These are phyloP conservation scores for Paecilomyces fulvus DNA, from an alignment of 2,329 filamentous ascomycete species.

Conservation along the genomic window DNA sequence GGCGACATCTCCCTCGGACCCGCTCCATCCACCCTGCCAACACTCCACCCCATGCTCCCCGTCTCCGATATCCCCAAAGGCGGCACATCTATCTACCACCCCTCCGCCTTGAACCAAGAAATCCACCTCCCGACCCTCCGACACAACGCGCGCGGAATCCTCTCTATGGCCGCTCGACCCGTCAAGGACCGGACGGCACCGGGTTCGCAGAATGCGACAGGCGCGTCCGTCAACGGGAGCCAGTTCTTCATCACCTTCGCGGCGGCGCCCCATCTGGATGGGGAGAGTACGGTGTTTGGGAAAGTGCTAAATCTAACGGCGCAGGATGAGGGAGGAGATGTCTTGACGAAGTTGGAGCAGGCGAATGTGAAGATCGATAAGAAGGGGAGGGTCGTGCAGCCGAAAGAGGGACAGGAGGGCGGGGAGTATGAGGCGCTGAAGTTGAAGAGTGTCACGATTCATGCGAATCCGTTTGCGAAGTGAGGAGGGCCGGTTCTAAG, in stretches of 20 bases:
- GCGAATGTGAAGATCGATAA: slow-evolving; percentile 55
- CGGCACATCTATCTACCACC: slow-evolving; percentile 48
- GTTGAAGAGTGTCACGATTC: slow-evolving; percentile 51
- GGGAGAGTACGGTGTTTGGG: slow-evolving; percentile 59
- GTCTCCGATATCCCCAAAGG: slow-evolving; percentile 43
- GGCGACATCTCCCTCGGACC: slow-evolving; percentile 43
- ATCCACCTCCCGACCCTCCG: slow-evolving; percentile 48
- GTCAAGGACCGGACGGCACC: slow-evolving; percentile 38
- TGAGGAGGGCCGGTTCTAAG: slow-evolving; percentile 21
- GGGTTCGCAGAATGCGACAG: slow-evolving; percentile 34
- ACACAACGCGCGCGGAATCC: slow-evolving; percentile 49
- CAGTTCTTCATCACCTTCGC: slow-evolving; percentile 60
- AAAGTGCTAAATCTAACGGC: slow-evolving; percentile 42
- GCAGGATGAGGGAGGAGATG: slow-evolving; percentile 38
- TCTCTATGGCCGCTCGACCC: slow-evolving; percentile 51
- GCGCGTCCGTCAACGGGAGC: slow-evolving; percentile 42
- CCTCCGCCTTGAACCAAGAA: slow-evolving; percentile 52
- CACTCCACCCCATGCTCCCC: slow-evolving; percentile 32
- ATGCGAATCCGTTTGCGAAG: slow-evolving; percentile 57
- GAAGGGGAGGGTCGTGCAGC: slow-evolving; percentile 48
- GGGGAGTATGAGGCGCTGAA: slow-evolving; percentile 41
- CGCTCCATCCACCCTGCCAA: slow-evolving; percentile 35
- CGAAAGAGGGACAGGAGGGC: slow-evolving; percentile 29
- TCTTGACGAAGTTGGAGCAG: slow-evolving; percentile 45
- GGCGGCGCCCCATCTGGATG: slow-evolving; percentile 55